Percentiles rank a stretch among this genome's conserved stretches.
Evolutionary conservation across 805 yeast genomes (phyloP).

Genomic region (Barnettozyma wickerhamii): DNA sequence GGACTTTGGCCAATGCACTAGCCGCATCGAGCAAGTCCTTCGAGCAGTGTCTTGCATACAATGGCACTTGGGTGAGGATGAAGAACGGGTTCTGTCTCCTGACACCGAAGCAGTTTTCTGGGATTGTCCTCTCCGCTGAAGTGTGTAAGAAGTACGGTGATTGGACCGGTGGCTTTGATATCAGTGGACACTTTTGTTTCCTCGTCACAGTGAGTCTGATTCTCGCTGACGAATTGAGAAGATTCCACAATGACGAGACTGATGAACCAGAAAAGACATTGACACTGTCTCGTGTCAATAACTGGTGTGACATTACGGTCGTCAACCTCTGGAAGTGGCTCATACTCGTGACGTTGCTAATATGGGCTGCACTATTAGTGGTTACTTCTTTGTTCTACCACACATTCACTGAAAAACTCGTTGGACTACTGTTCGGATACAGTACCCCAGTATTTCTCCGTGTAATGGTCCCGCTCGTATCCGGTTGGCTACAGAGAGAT

Average conservation of each 20-base stretch:
- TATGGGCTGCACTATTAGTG: constrained; percentile 56
- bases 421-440: constrained; percentile 66
- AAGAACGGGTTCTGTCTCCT: constrained; percentile 13
- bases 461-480: constrained; percentile 11
- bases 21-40: constrained; percentile 1
- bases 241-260: constrained; percentile 8
- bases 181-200: constrained; percentile 50
- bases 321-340: constrained; percentile 14
- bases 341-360: constrained; percentile 15
- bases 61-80: constrained; percentile 21
- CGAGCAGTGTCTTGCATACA: constrained; percentile 12
- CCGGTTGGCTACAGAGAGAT: not conserved
- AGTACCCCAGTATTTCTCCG: constrained; percentile 46
- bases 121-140: constrained; percentile 27
- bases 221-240: constrained; percentile 32
- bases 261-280: not conserved
- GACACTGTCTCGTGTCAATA: not conserved
- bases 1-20: constrained; percentile 10
- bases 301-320: constrained; percentile 10
- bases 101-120: constrained; percentile 11
- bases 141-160: constrained; percentile 29
- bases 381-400: constrained; percentile 86
- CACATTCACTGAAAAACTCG: constrained; percentile 64
- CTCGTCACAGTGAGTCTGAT: constrained; percentile 39
- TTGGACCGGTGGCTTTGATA: constrained; percentile 50